phyloP scores from a whole-genome alignment of 2,329 filamentous ascomycete genomes.

The Trichoderma hamatum region DNA sequence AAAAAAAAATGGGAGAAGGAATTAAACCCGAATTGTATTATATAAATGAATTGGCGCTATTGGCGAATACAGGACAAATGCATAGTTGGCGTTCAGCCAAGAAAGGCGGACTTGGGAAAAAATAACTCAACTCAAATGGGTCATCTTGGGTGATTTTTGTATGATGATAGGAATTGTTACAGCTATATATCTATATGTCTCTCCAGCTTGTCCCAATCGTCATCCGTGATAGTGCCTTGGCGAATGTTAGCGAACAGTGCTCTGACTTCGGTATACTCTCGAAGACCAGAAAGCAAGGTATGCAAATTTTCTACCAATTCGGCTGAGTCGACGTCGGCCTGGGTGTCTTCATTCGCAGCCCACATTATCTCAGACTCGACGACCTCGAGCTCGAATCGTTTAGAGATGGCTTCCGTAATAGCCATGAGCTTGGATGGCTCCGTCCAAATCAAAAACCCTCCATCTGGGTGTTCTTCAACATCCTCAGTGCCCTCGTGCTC shows the following conservation, averaged over 20 bases:
- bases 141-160: slow-evolving; percentile 23
- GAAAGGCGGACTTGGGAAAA: neutral
- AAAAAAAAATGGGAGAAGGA: neutral
- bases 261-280: slow-evolving; percentile 73
- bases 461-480: slow-evolving; percentile 68
- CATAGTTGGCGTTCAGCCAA: slow-evolving; percentile 27
- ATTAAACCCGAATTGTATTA: neutral
- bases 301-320: slow-evolving; percentile 60
- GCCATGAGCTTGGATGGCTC: slow-evolving; percentile 40
- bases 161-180: slow-evolving; percentile 7
- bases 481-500: slow-evolving; percentile 78
- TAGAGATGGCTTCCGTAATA: slow-evolving; percentile 55
- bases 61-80: slow-evolving; percentile 21
- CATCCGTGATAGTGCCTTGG: slow-evolving; percentile 54
- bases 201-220: slow-evolving; percentile 57
- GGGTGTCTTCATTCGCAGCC: slow-evolving; percentile 79
- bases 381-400: slow-evolving; percentile 66
- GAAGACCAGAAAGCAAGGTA: slow-evolving; percentile 60
- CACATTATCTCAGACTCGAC: slow-evolving; percentile 81
- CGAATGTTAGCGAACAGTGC: slow-evolving; percentile 75
- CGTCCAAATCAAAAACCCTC: slow-evolving; percentile 64
- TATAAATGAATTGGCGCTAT: slow-evolving; percentile 10
- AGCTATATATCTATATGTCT: slow-evolving; percentile 54
- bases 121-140: slow-evolving; percentile 13
- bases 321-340: slow-evolving; percentile 62